A percentile compares a stretch with the other conserved stretches of the same genome.
These are phyloP conservation scores for Dioscorea zingiberensis DNA, from an alignment of 106 monocot genomes.

Conservation along the genomic window DNA sequence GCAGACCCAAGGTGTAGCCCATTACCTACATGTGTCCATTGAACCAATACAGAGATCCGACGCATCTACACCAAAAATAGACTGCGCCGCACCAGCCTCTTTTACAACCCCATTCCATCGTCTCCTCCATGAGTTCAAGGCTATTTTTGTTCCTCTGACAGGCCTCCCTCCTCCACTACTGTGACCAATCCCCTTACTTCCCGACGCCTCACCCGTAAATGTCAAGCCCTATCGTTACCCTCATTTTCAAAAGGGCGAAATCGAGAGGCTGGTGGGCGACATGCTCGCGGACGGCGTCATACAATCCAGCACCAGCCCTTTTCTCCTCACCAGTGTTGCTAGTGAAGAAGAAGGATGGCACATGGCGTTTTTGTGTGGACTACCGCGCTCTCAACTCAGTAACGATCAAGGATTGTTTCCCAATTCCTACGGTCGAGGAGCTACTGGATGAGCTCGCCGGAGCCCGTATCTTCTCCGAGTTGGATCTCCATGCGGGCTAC, in stretches of 20 bases:
- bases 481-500: slow-evolving; percentile 12
- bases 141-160: background rate
- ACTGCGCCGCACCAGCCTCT: background rate
- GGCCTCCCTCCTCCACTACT: background rate
- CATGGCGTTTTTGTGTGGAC: slow-evolving; percentile 14
- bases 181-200: background rate
- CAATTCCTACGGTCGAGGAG: slow-evolving; percentile 22
- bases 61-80: too few species aligned
- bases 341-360: slow-evolving; percentile 15
- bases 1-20: background rate
- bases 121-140: background rate
- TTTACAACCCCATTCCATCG: background rate
- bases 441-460: slow-evolving; percentile 18
- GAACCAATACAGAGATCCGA: too few species aligned
- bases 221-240: background rate
- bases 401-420: background rate
- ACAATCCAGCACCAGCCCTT: background rate
- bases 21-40: too few species aligned
- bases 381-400: slow-evolving; percentile 2
- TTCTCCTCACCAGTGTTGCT: background rate
- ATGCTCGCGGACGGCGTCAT: background rate
- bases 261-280: background rate
- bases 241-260: background rate
- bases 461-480: slow-evolving; percentile 10
- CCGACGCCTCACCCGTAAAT: background rate